These are phyloP conservation scores for Daldinia decipiens DNA, from an alignment of 495 filamentous ascomycete species.

Conservation along the genomic window DNA sequence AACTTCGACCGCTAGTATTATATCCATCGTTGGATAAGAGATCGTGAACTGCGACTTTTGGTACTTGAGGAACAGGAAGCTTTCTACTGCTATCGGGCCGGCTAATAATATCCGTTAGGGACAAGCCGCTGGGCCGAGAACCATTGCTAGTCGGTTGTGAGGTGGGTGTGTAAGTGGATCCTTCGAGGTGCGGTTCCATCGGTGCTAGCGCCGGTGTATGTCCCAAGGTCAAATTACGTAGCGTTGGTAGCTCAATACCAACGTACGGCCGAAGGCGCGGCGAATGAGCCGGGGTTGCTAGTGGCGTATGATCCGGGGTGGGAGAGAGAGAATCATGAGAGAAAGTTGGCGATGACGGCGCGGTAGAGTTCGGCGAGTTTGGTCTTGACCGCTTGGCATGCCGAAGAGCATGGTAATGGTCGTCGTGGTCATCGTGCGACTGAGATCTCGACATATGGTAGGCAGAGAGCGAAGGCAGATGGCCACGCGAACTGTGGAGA, in stretches of 20 bases:
- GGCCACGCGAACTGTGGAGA: constrained; percentile 63
- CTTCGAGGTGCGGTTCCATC: constrained; percentile 81
- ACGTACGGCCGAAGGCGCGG: constrained; percentile 85
- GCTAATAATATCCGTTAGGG: constrained; percentile 92
- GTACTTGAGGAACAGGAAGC: constrained; percentile 89
- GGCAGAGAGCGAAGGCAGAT: constrained; percentile 79
- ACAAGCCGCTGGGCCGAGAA: constrained; percentile 69
- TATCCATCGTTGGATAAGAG: constrained; percentile 75
- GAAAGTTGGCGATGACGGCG: constrained; percentile 96
- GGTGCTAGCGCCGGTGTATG: constrained; percentile 91
- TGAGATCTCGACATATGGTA: constrained; percentile 95
- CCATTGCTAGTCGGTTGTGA: constrained; percentile 47
- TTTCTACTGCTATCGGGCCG: constrained; percentile 88
- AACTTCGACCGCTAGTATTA: constrained; percentile 59
- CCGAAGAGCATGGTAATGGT: constrained; percentile 70
- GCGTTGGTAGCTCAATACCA: constrained; percentile 78
- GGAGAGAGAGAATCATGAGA: constrained; percentile 96
- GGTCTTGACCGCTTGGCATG: constrained; percentile 88
- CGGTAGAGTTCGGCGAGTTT: constrained; percentile 92
- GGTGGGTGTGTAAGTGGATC: constrained; percentile 55
- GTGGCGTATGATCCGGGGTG: constrained; percentile 94
- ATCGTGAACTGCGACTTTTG: constrained; percentile 90
- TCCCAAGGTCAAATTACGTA: constrained; percentile 86
- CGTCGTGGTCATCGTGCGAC: constrained; percentile 86
- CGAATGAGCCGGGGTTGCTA: constrained; percentile 95